These are phyloP conservation scores for Thelonectria discophora DNA, from an alignment of 2,329 filamentous ascomycete genomes.

Conservation along the genomic window DNA sequence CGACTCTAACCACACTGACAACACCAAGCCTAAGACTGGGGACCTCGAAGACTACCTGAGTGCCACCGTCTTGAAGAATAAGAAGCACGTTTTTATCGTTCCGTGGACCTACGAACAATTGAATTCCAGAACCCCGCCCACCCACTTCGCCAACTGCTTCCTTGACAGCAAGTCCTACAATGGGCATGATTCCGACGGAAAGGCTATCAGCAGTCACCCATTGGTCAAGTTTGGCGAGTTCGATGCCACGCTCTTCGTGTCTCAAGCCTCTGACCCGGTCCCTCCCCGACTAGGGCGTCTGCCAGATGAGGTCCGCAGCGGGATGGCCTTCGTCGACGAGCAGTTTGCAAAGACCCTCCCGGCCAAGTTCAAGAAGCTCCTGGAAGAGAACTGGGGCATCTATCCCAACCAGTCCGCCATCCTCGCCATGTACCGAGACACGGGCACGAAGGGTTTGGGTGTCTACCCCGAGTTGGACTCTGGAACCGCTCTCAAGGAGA, in stretches of 20 bases:
- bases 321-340: not conserved
- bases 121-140: not conserved
- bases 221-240: no score
- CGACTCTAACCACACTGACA: not conserved
- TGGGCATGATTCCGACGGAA: no score
- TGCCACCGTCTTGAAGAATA: not conserved
- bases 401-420: not conserved
- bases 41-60: not conserved
- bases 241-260: no score
- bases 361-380: not conserved
- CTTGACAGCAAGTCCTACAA: not conserved
- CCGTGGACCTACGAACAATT: not conserved
- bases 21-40: no score
- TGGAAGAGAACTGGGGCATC: not conserved
- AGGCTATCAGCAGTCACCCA: no score
- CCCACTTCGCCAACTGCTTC: not conserved
- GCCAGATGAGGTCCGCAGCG: not conserved
- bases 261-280: no score
- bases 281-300: not conserved
- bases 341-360: not conserved
- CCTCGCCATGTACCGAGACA: not conserved
- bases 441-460: not conserved
- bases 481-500: not conserved
- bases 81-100: not conserved
- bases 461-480: not conserved